Conservation (phyloP, 331 rosid species). For the Acacia pycnantha region DNA sequence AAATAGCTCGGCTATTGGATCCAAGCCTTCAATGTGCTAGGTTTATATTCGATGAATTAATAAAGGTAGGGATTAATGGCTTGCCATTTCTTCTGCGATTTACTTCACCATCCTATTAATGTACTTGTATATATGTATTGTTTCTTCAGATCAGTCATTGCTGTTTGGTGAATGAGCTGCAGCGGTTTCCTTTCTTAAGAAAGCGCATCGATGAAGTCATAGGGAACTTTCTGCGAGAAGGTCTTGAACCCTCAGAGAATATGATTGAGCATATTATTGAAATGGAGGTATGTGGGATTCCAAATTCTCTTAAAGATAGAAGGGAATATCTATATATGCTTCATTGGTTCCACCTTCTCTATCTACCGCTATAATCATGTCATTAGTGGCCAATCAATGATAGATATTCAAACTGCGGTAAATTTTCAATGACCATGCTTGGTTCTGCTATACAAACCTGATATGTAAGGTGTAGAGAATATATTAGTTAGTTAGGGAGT, state of each 20-base stretch:
- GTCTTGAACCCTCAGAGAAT: conserved; percentile 85
- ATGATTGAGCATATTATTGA: conserved; percentile 90
- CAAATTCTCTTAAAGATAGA: not conserved
- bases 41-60: conserved; percentile 90
- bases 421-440: conserved; percentile 1
- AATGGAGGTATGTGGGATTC: conserved; percentile 74
- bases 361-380: no score
- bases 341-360: not conserved
- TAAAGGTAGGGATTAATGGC: conserved; percentile 56
- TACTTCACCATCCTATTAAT: not conserved
- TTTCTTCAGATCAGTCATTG: conserved; percentile 81
- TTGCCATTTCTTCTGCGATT: conserved; percentile 22
- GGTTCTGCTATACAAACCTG: not conserved
- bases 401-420: not conserved
- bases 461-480: no score
- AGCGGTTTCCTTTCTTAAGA: conserved; percentile 88
- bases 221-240: conserved; percentile 82
- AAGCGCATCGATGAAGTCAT: conserved; percentile 90
- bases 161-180: conserved; percentile 79
- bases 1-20: conserved; percentile 85
- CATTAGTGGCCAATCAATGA: not conserved
- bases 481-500: no score
- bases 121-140: conserved; percentile 14
- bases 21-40: conserved; percentile 98
- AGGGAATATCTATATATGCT: not conserved